Conservation (phyloP, 1,139 yeast species). For the Oligophagozyma castellii region DNA sequence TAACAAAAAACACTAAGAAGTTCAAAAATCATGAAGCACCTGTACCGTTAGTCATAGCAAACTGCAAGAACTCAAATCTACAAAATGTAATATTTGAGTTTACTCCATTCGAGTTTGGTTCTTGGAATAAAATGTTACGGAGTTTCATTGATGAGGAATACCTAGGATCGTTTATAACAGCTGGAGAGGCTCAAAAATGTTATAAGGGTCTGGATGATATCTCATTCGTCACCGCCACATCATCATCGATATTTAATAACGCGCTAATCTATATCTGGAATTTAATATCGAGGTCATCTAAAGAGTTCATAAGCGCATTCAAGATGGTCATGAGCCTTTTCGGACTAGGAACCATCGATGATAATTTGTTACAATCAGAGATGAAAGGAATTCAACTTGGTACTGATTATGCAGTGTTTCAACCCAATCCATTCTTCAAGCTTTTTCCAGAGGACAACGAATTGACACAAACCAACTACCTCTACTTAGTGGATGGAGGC, state of each 20-base stretch:
- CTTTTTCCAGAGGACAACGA: conserved; percentile 14
- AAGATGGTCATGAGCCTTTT: conserved; percentile 33
- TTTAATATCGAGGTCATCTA: conserved; percentile 28
- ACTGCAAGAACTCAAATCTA: conserved; percentile 22
- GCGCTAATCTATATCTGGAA: conserved; percentile 36
- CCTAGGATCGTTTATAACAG: conserved; percentile 37
- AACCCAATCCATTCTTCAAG: conserved; percentile 64
- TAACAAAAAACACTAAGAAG: conserved; percentile 12
- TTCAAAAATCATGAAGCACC: conserved; percentile 30
- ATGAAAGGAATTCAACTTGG: conserved; percentile 19
- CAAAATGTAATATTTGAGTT: conserved; percentile 34
- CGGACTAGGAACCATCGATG: conserved; percentile 27
- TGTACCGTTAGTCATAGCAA: conserved; percentile 30
- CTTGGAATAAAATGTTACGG: conserved; percentile 42
- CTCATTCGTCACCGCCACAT: conserved; percentile 62
- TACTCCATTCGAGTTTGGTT: conserved; percentile 57
- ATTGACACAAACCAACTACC: conserved; percentile 16
- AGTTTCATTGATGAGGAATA: conserved; percentile 41
- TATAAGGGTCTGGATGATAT: conserved; percentile 50
- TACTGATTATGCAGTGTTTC: conserved; percentile 54
- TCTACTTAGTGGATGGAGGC: conserved; percentile 53
- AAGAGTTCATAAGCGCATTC: conserved; percentile 30
- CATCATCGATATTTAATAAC: conserved; percentile 57
- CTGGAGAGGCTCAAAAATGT: conserved; percentile 30
- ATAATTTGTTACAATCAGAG: not conserved